phyloP scores from a whole-genome alignment of 2,329 filamentous ascomycete genomes.

The Cylindrodendrum hubeiense region DNA sequence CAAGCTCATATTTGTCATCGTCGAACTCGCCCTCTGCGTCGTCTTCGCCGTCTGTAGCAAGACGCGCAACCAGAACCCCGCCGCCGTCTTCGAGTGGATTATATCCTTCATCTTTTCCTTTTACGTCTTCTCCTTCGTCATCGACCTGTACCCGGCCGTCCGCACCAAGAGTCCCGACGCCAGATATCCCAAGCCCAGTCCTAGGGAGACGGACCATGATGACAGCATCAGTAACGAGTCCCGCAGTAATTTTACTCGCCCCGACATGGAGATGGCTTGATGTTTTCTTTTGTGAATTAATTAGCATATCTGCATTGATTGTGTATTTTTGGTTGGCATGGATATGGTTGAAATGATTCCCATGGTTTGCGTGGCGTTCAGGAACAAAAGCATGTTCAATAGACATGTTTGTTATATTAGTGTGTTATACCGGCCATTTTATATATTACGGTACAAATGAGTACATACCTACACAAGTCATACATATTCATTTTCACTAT shows the following conservation, averaged over 20 bases:
- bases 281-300: background rate
- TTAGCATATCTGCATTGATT: too few species aligned
- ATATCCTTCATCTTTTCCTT: slow-evolving; percentile 89
- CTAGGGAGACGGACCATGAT: slow-evolving; percentile 6
- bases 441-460: background rate
- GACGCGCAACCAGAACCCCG: slow-evolving; percentile 67
- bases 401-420: background rate
- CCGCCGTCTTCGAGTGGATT: slow-evolving; percentile 83
- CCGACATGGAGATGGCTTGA: slow-evolving; percentile 40
- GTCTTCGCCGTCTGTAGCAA: slow-evolving; percentile 75
- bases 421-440: background rate
- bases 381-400: background rate
- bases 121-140: slow-evolving; percentile 87
- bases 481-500: background rate
- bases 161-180: slow-evolving; percentile 61
- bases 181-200: slow-evolving; percentile 46
- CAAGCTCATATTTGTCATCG: slow-evolving; percentile 86
- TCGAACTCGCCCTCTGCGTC: slow-evolving; percentile 80
- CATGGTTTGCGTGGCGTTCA: background rate
- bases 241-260: background rate
- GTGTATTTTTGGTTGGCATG: background rate
- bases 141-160: slow-evolving; percentile 87
- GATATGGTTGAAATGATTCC: background rate
- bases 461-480: background rate
- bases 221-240: slow-evolving; percentile 21